A percentile compares a stretch with the other conserved stretches of the same genome.
Evolutionary conservation across 2,329 filamentous ascomycete genomes (phyloP).

Genomic region (Exophiala aquamarina): DNA sequence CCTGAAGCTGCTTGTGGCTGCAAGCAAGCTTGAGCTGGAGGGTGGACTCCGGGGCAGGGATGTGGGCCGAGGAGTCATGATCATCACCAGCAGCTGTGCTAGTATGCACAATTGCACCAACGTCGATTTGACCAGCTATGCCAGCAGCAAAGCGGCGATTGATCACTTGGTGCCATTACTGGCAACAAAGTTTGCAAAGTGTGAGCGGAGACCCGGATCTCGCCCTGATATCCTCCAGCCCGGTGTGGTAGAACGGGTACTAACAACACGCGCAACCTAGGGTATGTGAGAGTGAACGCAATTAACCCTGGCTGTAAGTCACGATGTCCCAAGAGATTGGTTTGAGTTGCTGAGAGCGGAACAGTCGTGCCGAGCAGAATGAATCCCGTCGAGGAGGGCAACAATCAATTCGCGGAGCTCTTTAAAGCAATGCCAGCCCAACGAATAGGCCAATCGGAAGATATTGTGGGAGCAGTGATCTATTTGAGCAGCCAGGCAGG

Average conservation of each 20-base stretch:
- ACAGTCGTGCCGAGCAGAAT: conserved; percentile 46
- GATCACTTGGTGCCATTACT: conserved; percentile 53
- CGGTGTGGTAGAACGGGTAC: not conserved
- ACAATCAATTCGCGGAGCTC: conserved; percentile 42
- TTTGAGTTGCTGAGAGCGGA: not conserved
- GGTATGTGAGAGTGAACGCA: conserved; percentile 45
- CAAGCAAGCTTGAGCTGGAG: conserved; percentile 33
- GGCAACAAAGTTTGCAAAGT: conserved; percentile 47
- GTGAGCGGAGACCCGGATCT: too few relatives aligned
- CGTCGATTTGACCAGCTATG: conserved; percentile 54
- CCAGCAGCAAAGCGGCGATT: conserved; percentile 52
- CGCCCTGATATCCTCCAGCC: too few relatives aligned
- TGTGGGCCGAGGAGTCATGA: conserved; percentile 47
- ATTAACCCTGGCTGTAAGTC: conserved; percentile 48
- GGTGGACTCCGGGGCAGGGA: conserved; percentile 34
- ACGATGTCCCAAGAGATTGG: not conserved
- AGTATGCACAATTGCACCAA: conserved; percentile 56
- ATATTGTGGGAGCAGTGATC: conserved; percentile 45
- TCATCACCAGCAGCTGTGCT: conserved; percentile 54
- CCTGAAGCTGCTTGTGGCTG: conserved; percentile 44
- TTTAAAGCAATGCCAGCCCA: conserved; percentile 43
- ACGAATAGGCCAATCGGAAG: conserved; percentile 39
- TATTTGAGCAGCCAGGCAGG: conserved; percentile 45
- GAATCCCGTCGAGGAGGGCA: conserved; percentile 43
- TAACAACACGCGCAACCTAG: conserved; percentile 22